Evolutionary conservation across 2,329 filamentous ascomycete genomes (phyloP).

Genomic region (Calonectria crousiana): DNA sequence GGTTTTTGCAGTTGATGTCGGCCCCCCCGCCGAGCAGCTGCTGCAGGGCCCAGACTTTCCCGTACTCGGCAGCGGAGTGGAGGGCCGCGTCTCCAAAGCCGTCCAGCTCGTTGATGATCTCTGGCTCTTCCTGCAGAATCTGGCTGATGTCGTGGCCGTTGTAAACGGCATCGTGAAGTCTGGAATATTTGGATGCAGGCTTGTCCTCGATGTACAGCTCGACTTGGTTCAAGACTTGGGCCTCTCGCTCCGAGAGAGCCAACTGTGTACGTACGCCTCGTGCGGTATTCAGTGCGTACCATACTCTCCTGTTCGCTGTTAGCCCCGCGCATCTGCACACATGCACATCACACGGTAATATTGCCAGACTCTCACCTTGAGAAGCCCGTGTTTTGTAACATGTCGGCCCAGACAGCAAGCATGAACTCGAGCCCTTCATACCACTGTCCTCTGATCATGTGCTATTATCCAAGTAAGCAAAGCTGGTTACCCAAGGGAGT

Average conservation of each 20-base stretch:
- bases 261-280: neutral
- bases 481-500: no score
- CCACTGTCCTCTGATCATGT: neutral
- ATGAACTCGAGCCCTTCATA: neutral
- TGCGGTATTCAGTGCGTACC: neutral
- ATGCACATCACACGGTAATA: no score
- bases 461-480: neutral
- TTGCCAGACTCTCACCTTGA: neutral
- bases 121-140: conserved; percentile 18
- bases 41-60: neutral
- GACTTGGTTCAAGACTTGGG: neutral
- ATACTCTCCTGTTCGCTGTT: neutral
- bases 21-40: conserved; percentile 23
- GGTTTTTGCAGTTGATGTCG: conserved; percentile 14
- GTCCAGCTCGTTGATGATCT: conserved; percentile 17
- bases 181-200: neutral
- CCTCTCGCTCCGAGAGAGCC: neutral
- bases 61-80: rapidly evolving
- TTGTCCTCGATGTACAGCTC: neutral
- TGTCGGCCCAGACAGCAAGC: neutral
- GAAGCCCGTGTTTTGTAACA: neutral
- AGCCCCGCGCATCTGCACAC: neutral
- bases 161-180: neutral
- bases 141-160: neutral
- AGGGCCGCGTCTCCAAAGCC: neutral